These are phyloP conservation scores for Lactuca sativa DNA, from an alignment of 129 eudicot genomes.

Conservation along the genomic window DNA sequence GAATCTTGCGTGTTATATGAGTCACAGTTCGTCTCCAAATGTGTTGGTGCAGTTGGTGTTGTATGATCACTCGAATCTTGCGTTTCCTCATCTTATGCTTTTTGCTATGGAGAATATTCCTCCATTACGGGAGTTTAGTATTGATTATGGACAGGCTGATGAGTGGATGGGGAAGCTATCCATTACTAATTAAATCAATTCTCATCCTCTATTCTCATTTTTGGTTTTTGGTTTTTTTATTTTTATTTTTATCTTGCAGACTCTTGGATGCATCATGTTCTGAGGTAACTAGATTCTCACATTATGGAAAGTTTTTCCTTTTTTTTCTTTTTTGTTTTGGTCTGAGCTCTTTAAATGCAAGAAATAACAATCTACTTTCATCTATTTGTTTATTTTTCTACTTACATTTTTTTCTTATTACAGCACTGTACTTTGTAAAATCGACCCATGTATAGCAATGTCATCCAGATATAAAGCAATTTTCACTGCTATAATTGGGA, in stretches of 20 bases:
- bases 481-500: too few species aligned
- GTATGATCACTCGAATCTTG: constrained; percentile 68
- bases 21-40: constrained; percentile 81
- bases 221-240: constrained; percentile 14
- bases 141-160: constrained; percentile 85
- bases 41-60: constrained; percentile 78
- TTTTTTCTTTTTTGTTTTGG: constrained; percentile 1
- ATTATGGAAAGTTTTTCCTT: constrained; percentile 6
- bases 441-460: not conserved
- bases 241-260: constrained; percentile 11
- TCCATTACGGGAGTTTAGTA: constrained; percentile 82
- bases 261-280: constrained; percentile 22
- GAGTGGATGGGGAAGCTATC: constrained; percentile 68
- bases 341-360: not conserved
- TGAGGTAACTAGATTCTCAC: constrained; percentile 38
- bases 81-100: constrained; percentile 84
- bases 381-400: too few species aligned
- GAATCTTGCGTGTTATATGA: constrained; percentile 88
- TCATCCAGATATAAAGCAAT: too few species aligned
- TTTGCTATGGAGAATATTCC: constrained; percentile 94
- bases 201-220: not conserved
- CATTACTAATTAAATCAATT: constrained; percentile 53
- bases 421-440: not conserved
- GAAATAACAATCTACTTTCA: not conserved
- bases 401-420: not conserved